Percentiles rank a stretch among this genome's conserved stretches.
phyloP scores from a whole-genome alignment of 345 rosid genomes.

The Gossypium longicalyx region DNA sequence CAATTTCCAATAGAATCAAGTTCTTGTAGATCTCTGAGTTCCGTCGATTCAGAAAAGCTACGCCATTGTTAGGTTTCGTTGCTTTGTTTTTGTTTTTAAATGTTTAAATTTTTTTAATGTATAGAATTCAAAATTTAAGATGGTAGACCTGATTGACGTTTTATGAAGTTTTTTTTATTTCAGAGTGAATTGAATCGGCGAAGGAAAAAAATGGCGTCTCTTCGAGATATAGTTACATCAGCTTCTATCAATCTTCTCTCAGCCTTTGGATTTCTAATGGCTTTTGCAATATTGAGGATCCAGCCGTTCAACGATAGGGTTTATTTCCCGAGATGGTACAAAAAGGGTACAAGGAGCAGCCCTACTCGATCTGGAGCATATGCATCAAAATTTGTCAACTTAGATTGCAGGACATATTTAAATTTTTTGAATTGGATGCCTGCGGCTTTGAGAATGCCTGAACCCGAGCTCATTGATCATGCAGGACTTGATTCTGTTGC shows the following conservation, averaged over 20 bases:
- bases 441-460: conserved; percentile 80
- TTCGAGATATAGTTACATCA: conserved; percentile 69
- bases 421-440: conserved; percentile 92
- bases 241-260: conserved; percentile 79
- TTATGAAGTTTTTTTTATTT: not conserved
- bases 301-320: conserved; percentile 96
- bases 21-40: not conserved
- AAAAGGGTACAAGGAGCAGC: conserved; percentile 73
- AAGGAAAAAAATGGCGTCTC: conserved; percentile 52
- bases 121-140: not conserved
- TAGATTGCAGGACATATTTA: conserved; percentile 61
- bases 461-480: conserved; percentile 88
- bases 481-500: conserved; percentile 91
- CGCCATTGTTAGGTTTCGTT: not conserved
- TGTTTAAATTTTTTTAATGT: no score
- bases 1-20: not conserved
- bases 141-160: not conserved
- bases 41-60: not conserved
- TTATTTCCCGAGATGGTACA: conserved; percentile 96
- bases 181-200: not conserved
- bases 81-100: not conserved
- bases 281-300: conserved; percentile 77
- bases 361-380: conserved; percentile 60
- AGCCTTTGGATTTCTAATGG: conserved; percentile 69
- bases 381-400: conserved; percentile 57